Evolutionary conservation across 1,284 basidiomycete genomes (phyloP).

Genomic region (Marasmius sp.): DNA sequence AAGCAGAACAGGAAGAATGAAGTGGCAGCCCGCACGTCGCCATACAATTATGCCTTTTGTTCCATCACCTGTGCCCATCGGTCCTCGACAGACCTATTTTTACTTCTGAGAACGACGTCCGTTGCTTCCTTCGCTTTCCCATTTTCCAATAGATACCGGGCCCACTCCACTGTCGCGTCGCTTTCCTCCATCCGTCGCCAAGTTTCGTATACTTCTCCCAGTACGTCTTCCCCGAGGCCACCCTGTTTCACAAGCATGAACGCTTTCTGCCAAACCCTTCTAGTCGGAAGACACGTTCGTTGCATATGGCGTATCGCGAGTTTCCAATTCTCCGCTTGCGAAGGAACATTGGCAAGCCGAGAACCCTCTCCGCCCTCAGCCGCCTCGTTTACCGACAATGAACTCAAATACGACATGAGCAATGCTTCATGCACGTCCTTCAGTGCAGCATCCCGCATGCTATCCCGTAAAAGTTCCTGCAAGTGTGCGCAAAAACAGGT

Average conservation of each 20-base stretch:
- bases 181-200: slow-evolving; percentile 41
- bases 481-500: slow-evolving; percentile 11
- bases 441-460: slow-evolving; percentile 42
- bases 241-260: slow-evolving; percentile 33
- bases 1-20: background rate
- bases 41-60: slow-evolving; percentile 19
- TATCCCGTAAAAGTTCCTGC: slow-evolving; percentile 48
- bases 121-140: slow-evolving; percentile 38
- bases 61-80: slow-evolving; percentile 22
- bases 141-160: slow-evolving; percentile 41
- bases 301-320: slow-evolving; percentile 41
- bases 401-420: slow-evolving; percentile 43
- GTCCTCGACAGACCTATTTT: slow-evolving; percentile 29
- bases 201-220: slow-evolving; percentile 37
- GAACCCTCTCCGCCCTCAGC: slow-evolving; percentile 22
- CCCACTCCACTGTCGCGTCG: slow-evolving; percentile 45
- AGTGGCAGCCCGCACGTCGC: slow-evolving; percentile 11
- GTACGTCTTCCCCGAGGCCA: slow-evolving; percentile 27
- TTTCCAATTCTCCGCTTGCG: slow-evolving; percentile 24
- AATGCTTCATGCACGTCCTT: slow-evolving; percentile 52
- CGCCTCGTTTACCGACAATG: slow-evolving; percentile 26
- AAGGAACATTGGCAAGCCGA: slow-evolving; percentile 26
- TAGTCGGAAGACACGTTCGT: slow-evolving; percentile 40
- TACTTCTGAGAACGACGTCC: slow-evolving; percentile 30
- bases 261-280: slow-evolving; percentile 42